Base-by-base conservation (phyloP, 192 early-diverging fungal genomes). In the Rhizophagus clarus region DNA sequence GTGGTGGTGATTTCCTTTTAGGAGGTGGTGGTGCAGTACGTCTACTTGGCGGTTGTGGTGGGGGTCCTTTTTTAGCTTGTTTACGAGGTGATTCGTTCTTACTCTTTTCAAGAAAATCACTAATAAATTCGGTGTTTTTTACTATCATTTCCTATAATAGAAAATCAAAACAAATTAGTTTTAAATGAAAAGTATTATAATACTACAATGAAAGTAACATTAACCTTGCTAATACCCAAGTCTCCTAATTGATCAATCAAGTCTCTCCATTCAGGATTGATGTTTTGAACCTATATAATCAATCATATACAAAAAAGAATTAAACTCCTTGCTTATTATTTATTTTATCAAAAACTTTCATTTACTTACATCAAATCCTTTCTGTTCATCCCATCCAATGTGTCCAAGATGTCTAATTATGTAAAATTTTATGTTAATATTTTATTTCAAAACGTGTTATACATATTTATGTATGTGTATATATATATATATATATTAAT, bases 191-290 rank as follows among this genome's bases (percentile, higher is more conserved):
- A 64, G 37, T 24, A 32, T 24, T 22, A 67, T 24, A 66, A 31
- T 6, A 62, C 5, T 8, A 1, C 8, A 12, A 76, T 76, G 4
- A 28, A 40, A 51, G 34, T 37, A 3, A 42, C 5, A 75, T 14
- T 51, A 70, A 79, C 85, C 61, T 89, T 87, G 37, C 87, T 90
- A 61, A 95, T 88, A 72, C 91, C 93, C 81, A 91, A 87, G 32
- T 89, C 86, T 5, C 88, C 87, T 80, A 95, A 84, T 64, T 90
- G 87, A 80, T 91, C 89, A 77, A 95, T 90, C n/a, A 95, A 74
- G 69, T 87, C 85, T 66, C 87, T 88, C 89, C 93, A 94, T 81
- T 91, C 87, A 72, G 90, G 91, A 77, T 92, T 90, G 47, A 91
- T 90, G 75, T 92, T 92, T 67, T 91, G 91, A 17, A 91, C 88